phyloP scores from a whole-genome alignment of 106 monocot species.

The Apostasia ramifera region DNA sequence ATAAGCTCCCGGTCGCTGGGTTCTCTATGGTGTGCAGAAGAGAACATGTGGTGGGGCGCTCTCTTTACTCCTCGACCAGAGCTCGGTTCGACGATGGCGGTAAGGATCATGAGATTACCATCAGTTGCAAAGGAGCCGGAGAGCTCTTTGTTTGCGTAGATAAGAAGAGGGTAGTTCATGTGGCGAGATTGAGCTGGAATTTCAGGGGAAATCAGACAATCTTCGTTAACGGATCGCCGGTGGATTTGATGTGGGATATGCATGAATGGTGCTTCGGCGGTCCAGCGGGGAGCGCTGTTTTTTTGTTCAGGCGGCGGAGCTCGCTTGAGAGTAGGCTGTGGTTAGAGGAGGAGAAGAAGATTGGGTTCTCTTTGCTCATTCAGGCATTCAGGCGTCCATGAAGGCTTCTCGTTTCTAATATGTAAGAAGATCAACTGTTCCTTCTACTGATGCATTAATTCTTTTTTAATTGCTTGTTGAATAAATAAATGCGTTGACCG shows the following conservation, averaged over 20 bases:
- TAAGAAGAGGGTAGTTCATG: conserved; percentile 58
- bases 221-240: conserved; percentile 60
- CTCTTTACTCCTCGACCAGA: conserved; percentile 19
- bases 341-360: conserved; percentile 56
- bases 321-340: conserved; percentile 55
- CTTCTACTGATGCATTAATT: too few relatives aligned
- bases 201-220: conserved; percentile 71
- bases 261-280: conserved; percentile 47
- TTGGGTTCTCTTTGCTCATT: conserved; percentile 56
- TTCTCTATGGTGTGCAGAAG: conserved; percentile 21
- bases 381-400: conserved; percentile 33
- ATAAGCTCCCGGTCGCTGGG: conserved; percentile 1
- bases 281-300: conserved; percentile 25
- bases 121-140: conserved; percentile 22
- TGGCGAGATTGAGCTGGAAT: conserved; percentile 52
- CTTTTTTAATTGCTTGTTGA: too few relatives aligned
- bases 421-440: too few relatives aligned
- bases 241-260: conserved; percentile 87
- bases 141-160: conserved; percentile 68
- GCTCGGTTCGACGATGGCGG: conserved; percentile 27
- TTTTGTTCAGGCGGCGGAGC: conserved; percentile 53
- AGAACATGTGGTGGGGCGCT: conserved; percentile 25
- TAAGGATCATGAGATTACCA: conserved; percentile 40
- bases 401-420: background rate
- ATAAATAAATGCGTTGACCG: too few relatives aligned